phyloP scores from a whole-genome alignment of 2,329 filamentous ascomycete species.

The Pyrenochaeta sp. region DNA sequence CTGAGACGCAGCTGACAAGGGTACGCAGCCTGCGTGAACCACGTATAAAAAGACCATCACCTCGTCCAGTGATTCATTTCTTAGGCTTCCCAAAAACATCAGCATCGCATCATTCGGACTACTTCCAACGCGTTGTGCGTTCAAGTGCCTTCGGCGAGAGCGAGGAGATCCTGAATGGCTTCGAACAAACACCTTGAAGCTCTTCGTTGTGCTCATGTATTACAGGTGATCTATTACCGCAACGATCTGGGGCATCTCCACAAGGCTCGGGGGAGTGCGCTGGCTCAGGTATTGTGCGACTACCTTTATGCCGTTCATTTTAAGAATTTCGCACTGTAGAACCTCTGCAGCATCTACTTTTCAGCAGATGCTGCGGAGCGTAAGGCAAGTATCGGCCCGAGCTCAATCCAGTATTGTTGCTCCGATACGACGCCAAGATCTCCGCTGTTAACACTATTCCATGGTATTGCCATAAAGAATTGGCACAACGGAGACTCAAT shows the following conservation, averaged over 20 bases:
- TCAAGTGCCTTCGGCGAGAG: neutral
- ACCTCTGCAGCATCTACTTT: neutral
- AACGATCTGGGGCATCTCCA: neutral
- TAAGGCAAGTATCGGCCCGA: neutral
- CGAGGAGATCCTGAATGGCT: neutral
- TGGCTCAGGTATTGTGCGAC: constrained; percentile 18
- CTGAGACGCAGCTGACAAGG: no score
- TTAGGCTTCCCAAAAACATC: no score
- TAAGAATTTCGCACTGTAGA: constrained; percentile 4
- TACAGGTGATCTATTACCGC: neutral
- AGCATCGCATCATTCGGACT: no score
- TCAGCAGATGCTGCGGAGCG: neutral
- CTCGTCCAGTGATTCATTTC: no score
- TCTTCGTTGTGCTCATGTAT: constrained; percentile 13
- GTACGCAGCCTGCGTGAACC: no score
- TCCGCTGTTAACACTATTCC: neutral
- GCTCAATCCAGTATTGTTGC: neutral
- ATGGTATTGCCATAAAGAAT: neutral
- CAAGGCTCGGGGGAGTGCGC: constrained; percentile 1
- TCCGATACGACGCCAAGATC: neutral
- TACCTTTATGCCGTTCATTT: constrained; percentile 11
- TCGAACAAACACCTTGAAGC: constrained; percentile 7
- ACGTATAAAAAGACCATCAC: no score
- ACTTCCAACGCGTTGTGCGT: neutral
- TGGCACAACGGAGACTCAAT: neutral